These are phyloP conservation scores for Auriscalpium vulgare DNA, from an alignment of 768 basidiomycete species.

Conservation along the genomic window DNA sequence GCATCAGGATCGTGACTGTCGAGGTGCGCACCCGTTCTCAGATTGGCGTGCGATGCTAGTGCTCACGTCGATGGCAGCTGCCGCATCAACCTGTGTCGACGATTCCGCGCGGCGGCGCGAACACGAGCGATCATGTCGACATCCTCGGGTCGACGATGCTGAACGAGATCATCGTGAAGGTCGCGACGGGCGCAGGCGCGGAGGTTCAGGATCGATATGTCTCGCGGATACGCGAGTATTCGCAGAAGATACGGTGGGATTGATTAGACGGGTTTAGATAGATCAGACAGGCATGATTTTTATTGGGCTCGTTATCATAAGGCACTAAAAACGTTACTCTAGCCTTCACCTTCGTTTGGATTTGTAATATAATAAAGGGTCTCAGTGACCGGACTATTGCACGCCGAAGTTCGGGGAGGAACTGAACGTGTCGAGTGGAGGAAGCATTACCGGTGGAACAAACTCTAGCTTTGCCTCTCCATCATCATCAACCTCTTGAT, in stretches of 20 bases:
- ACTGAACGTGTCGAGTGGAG: too few species aligned
- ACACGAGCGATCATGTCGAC: conserved; percentile 84
- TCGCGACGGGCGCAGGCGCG: conserved; percentile 76
- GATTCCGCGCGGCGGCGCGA: conserved; percentile 85
- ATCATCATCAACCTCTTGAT: too few species aligned
- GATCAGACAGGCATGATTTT: too few species aligned
- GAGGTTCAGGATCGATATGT: conserved; percentile 65
- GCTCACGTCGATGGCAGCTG: conserved; percentile 35
- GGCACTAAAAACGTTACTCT: too few species aligned
- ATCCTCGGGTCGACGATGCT: conserved; percentile 61
- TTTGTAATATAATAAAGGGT: too few species aligned
- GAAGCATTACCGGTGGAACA: too few species aligned
- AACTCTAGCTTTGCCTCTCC: too few species aligned
- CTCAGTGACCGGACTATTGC: too few species aligned
- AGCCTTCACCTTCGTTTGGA: too few species aligned
- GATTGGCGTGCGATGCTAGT: background rate
- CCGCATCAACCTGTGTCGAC: conserved; percentile 67
- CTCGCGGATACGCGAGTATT: conserved; percentile 73
- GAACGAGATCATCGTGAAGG: conserved; percentile 87
- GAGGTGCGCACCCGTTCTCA: conserved; percentile 44
- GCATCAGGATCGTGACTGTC: conserved; percentile 80
- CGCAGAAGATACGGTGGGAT: conserved; percentile 67
- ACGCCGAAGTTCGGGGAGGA: too few species aligned
- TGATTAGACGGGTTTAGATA: background rate
- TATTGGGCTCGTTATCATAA: too few species aligned